phyloP scores from a whole-genome alignment of 768 basidiomycete genomes.

The Tephrocybe sp. region DNA sequence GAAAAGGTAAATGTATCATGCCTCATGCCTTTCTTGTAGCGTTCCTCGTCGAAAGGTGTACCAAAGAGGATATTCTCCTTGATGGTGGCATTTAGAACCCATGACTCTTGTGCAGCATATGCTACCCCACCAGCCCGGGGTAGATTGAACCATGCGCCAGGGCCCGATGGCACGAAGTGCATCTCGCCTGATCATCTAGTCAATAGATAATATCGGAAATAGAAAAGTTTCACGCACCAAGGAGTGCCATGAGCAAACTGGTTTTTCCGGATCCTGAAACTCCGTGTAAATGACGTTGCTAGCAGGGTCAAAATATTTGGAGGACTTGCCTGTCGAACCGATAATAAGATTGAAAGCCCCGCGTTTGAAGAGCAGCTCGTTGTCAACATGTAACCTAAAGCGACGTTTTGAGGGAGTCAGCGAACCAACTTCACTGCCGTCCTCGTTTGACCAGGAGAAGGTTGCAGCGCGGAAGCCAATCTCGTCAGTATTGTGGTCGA shows the following conservation, averaged over 20 bases:
- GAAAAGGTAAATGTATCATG: not conserved
- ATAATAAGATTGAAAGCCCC: conserved; percentile 55
- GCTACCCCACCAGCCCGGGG: conserved; percentile 70
- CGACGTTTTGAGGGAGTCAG: conserved; percentile 42
- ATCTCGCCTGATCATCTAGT: conserved; percentile 47
- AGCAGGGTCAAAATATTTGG: not conserved
- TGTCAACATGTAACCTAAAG: conserved; percentile 51
- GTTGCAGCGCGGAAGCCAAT: conserved; percentile 54
- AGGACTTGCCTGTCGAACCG: conserved; percentile 45
- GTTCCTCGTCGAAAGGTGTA: conserved; percentile 66
- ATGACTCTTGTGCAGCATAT: conserved; percentile 82
- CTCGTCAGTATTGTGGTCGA: conserved; percentile 20
- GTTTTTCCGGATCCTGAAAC: conserved; percentile 53
- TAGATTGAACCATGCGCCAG: conserved; percentile 66
- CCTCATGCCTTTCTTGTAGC: conserved; percentile 59
- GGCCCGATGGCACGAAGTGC: conserved; percentile 53
- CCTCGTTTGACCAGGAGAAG: conserved; percentile 54
- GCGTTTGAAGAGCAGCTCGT: conserved; percentile 52
- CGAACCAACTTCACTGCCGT: conserved; percentile 15
- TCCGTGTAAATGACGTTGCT: not conserved
- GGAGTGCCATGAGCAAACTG: conserved; percentile 62
- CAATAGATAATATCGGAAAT: not conserved
- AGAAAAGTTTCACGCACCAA: conserved; percentile 28
- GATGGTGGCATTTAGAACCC: conserved; percentile 81
- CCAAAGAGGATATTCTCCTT: conserved; percentile 84